Conservation (phyloP, 176 grass and related monocot species). For the Oryza punctata region DNA sequence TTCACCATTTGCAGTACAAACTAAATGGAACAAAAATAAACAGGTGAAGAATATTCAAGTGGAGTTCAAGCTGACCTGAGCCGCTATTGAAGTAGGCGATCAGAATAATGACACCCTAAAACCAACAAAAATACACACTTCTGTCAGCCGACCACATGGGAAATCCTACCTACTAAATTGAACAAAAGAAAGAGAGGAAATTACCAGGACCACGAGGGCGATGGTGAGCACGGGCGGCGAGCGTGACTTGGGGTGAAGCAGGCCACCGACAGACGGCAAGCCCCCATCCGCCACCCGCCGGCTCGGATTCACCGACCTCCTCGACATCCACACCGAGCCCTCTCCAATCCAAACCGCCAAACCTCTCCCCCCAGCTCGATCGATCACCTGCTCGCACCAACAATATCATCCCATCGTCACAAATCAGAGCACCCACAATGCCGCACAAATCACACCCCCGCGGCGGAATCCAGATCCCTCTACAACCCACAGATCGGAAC, state of each 20-base stretch:
- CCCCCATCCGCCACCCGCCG: slow-evolving; percentile 62
- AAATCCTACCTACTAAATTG: not conserved
- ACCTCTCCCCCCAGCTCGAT: not conserved
- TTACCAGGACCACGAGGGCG: slow-evolving; percentile 72
- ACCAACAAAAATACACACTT: not conserved
- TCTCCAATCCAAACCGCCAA: not conserved
- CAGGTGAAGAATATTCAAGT: not conserved
- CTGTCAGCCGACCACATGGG: not conserved
- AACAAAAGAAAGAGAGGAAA: not conserved
- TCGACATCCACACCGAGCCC: slow-evolving; percentile 48
- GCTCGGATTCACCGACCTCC: slow-evolving; percentile 78
- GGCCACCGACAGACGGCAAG: slow-evolving; percentile 54
- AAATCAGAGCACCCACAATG: too few species aligned
- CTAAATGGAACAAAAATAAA: not conserved
- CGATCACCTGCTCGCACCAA: slow-evolving; percentile 23
- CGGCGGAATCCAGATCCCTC: not conserved
- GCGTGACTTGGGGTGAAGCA: slow-evolving; percentile 76
- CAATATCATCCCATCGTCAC: not conserved
- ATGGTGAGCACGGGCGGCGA: slow-evolving; percentile 75
- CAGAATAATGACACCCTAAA: slow-evolving; percentile 76
- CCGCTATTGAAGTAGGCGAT: slow-evolving; percentile 69
- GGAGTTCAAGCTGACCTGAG: slow-evolving; percentile 52
- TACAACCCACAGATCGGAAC: not conserved
- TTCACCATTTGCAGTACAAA: not conserved
- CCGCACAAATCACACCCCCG: not conserved